Evolutionary conservation across 169 alveolate species (phyloP), one percentile per base, ranked within the genome.

Genomic region (Babesia divergens): DNA sequence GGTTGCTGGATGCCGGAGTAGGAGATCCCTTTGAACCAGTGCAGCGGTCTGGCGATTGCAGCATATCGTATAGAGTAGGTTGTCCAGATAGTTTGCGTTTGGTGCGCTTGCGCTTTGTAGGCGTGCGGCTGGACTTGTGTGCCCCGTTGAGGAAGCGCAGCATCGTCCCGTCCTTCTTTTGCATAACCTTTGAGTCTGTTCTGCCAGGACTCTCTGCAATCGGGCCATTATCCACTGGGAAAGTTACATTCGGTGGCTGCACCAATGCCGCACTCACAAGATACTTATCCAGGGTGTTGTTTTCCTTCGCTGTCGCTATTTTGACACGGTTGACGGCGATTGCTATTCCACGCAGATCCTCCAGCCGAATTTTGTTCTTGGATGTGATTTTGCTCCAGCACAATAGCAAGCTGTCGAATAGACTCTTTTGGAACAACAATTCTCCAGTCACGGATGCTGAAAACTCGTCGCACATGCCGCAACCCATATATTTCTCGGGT

Each of bases 401-500:
- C 11, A 60, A 14, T 24, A 44, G 11, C 28, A 62, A 32, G 24
- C 72, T 62, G 38, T 35, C 37, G 43, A 62, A 46, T 9, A 62
- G 60, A 20, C 62, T 62, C 28, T 62, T 62, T 40, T 62, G 72
- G 5, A 60, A 62, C 49, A 62, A 32, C 16, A 62, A 60, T n/a
- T 43, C 56, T 26, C 72, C 56, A 7, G 56, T 34, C 53, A 62
- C 72, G 16, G 72, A 62, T 14, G 72, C 32, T 2, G 72, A 31
- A 50, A 4, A 62, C 51, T 62, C 72, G n/a, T 62, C 72, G 32
- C 72, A 62, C 35, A 62, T 20, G 7, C 72, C 72, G 47, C 72
- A 62, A 7, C 72, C 72, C 72, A 62, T 62, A 50, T 62, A 62
- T 32, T 62, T 62, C 16, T 43, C 72, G 13, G 72, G 72, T 13